A percentile compares a stretch with the other conserved stretches of the same genome.
phyloP scores from a whole-genome alignment of 2,329 filamentous ascomycete species.

The Oidium heveae region DNA sequence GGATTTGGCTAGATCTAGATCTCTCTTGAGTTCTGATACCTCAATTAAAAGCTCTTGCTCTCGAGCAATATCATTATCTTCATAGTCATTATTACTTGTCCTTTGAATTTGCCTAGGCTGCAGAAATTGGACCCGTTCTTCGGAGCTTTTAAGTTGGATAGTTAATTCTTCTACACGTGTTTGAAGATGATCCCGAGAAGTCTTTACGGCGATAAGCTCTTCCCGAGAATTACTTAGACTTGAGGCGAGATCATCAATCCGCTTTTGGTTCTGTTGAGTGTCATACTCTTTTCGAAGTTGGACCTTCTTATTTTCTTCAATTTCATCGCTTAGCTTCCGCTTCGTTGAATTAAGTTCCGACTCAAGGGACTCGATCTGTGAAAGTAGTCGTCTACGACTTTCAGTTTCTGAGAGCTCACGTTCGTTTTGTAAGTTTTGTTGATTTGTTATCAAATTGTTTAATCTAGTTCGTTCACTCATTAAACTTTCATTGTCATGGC shows the following conservation, averaged over 20 bases:
- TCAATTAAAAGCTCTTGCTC: conserved; percentile 68
- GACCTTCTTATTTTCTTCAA: conserved; percentile 64
- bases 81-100: conserved; percentile 17
- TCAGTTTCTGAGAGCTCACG: conserved; percentile 68
- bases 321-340: conserved; percentile 58
- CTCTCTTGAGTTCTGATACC: conserved; percentile 63
- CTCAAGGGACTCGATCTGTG: conserved; percentile 54
- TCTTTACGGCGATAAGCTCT: conserved; percentile 67
- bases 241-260: conserved; percentile 73
- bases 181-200: conserved; percentile 70
- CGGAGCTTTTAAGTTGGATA: conserved; percentile 66
- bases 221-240: conserved; percentile 62
- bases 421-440: conserved; percentile 81
- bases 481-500: conserved; percentile 66
- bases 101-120: conserved; percentile 53
- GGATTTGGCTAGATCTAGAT: conserved; percentile 54
- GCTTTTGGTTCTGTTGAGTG: conserved; percentile 62
- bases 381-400: conserved; percentile 52
- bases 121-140: conserved; percentile 62
- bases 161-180: conserved; percentile 69
- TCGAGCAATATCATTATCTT: conserved; percentile 27
- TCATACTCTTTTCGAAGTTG: conserved; percentile 76
- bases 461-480: conserved; percentile 65
- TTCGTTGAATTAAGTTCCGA: conserved; percentile 54
- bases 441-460: conserved; percentile 56